A percentile compares a stretch with the other conserved stretches of the same genome.
Conservation (phyloP, 2,329 filamentous ascomycete genomes). For the Ophiosphaerella herpotricha region DNA sequence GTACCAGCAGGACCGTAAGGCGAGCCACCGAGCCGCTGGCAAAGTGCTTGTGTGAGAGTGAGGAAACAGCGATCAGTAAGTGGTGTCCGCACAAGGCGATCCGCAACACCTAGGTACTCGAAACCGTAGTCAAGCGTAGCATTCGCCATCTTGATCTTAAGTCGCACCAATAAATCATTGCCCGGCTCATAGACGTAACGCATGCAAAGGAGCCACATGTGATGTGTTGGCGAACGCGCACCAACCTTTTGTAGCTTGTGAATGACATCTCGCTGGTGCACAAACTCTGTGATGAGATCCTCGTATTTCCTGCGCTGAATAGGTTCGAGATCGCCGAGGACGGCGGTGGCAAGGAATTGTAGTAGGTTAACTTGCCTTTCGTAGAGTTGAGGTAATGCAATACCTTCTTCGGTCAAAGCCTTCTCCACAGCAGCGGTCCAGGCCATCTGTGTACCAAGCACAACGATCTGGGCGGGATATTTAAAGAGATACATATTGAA, state of each 20-base stretch:
- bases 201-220: conserved; percentile 96
- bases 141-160: conserved; percentile 96
- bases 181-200: conserved; percentile 86
- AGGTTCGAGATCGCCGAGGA: conserved; percentile 84
- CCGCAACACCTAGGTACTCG: conserved; percentile 94
- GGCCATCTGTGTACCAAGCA: conserved; percentile 88
- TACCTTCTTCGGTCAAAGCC: conserved; percentile 72
- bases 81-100: conserved; percentile 93
- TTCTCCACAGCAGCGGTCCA: conserved; percentile 90
- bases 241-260: conserved; percentile 79
- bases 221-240: conserved; percentile 77
- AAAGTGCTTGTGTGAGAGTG: conserved; percentile 93
- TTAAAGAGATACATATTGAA: conserved; percentile 80
- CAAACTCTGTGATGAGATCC: conserved; percentile 97
- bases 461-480: conserved; percentile 93
- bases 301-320: conserved; percentile 96
- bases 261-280: conserved; percentile 94
- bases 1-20: conserved; percentile 97
- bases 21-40: conserved; percentile 92
- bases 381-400: conserved; percentile 70
- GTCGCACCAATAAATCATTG: conserved; percentile 78
- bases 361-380: conserved; percentile 85
- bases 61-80: conserved; percentile 98
- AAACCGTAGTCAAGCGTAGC: conserved; percentile 95
- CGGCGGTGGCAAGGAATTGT: conserved; percentile 81